These are phyloP conservation scores for Dryadomyces quercus-mongolicae DNA, from an alignment of 2,329 filamentous ascomycete genomes.

Conservation along the genomic window DNA sequence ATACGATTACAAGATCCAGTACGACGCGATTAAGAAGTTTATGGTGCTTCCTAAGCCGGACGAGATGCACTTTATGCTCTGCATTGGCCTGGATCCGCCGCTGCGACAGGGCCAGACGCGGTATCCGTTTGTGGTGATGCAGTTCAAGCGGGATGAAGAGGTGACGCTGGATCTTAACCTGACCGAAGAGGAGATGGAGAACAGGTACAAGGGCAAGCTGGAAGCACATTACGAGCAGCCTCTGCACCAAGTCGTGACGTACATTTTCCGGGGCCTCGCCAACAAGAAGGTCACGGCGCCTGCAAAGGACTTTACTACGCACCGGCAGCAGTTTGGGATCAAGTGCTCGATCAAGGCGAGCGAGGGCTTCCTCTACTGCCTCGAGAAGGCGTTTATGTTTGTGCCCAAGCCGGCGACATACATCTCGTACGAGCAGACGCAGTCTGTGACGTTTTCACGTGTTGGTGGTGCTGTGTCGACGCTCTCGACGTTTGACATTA, in stretches of 20 bases:
- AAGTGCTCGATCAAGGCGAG: conserved; percentile 99
- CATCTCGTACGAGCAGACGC: conserved; percentile 86
- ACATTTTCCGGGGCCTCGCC: conserved; percentile 87
- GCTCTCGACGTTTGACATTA: conserved; percentile 93
- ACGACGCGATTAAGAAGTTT: conserved; percentile 96
- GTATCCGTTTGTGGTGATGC: conserved; percentile 98
- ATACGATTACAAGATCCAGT: conserved; percentile 99
- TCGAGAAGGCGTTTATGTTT: conserved; percentile 98
- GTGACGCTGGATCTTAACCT: conserved; percentile 94
- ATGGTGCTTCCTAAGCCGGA: conserved; percentile 98
- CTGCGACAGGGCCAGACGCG: conserved; percentile 93
- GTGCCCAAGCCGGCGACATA: conserved; percentile 97
- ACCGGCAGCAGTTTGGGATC: conserved; percentile 87
- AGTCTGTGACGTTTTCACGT: conserved; percentile 87
- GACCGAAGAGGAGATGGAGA: conserved; percentile 74
- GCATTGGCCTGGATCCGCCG: conserved; percentile 86
- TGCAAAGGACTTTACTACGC: conserved; percentile 87
- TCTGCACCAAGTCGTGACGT: conserved; percentile 83
- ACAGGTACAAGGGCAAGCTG: conserved; percentile 80
- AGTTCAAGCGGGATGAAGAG: conserved; percentile 96
- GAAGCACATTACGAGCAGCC: conserved; percentile 86
- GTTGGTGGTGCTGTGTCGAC: conserved; percentile 90
- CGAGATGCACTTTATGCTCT: conserved; percentile 89
- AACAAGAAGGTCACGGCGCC: conserved; percentile 93
- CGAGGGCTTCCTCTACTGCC: conserved; percentile 90